Base-by-base conservation (phyloP, 139 green algal species). In the Edaphochlamys debaryana region DNA sequence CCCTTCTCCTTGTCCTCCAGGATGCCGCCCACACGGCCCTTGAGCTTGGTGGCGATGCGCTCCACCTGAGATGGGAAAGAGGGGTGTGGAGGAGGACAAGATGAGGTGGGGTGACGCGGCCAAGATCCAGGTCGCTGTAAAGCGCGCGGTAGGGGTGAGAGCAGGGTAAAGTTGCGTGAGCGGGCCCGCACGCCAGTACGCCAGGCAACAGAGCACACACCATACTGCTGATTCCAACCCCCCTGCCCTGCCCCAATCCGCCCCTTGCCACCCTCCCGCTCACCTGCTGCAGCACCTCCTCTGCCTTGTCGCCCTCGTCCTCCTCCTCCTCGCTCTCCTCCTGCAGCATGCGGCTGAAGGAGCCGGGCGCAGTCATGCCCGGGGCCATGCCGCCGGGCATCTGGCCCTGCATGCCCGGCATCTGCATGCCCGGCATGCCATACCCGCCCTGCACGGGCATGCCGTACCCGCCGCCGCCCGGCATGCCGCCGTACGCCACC, bases 251-350 rank as follows among this genome's bases (percentile, higher is more conserved):
- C n/a, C n/a, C n/a, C n/a, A n/a, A n/a, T n/a, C n/a, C 48, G 48
- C 48, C 9, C 9, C 11, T 15, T 23, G 48, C 48, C 48, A 54
- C 9, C 11, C 48, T 23, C 11, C 48, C 48, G 15, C 9, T 6
- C 56, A 80, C 72, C 73, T 42, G 73, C 75, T 81, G 60, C 60
- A 81, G 40, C 50, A 81, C 75, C 58, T 45, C 60, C 62, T 81
- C 75, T 2, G 75, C 75, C 19, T 58, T 58, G 75, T 81, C 75
- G 34, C 9, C 75, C 9, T 60, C n/a, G 40, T 42, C 75, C 60
- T 60, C 64, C 11, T 71, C 60, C 32, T 72, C 60, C 29, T 42
- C 58, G 37, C 38, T 37, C 54, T 7, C 27, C 27, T 7, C 13
- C 62, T 32, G 2, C 62, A 23, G 13, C 62, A 38, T 27, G n/a